Percentiles rank a stretch among this genome's conserved stretches.
phyloP scores from a whole-genome alignment of 768 basidiomycete genomes.

The Cystobasidium tubakii region DNA sequence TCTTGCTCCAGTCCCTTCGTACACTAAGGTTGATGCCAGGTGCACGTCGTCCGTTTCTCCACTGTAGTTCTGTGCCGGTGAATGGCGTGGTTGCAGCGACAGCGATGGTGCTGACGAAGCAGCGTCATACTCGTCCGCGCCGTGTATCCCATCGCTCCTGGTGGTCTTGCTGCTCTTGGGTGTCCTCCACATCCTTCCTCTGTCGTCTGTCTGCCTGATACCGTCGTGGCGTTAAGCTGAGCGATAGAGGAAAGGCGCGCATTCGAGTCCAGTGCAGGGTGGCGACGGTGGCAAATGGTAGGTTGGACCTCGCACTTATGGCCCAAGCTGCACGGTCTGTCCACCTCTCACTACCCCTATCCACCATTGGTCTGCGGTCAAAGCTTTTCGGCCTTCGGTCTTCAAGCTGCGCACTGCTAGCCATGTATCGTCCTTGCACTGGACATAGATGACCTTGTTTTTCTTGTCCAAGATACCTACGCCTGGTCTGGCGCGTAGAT shows the following conservation, averaged over 20 bases:
- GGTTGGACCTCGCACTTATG: not conserved
- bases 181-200: not conserved
- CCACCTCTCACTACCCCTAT: slow-evolving; percentile 9
- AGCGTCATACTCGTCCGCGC: not conserved
- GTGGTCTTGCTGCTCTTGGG: not conserved
- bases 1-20: not conserved
- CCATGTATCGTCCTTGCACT: slow-evolving; percentile 8
- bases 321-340: slow-evolving; percentile 5
- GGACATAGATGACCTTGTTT: not conserved
- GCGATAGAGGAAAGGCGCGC: not conserved
- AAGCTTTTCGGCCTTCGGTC: slow-evolving; percentile 28
- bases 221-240: no score
- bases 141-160: not conserved
- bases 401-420: slow-evolving; percentile 3
- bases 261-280: not conserved
- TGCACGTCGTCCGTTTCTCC: not conserved
- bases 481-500: not conserved
- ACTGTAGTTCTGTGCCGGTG: not conserved
- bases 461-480: not conserved
- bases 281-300: not conserved
- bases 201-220: not conserved
- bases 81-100: no score
- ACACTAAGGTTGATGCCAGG: not conserved
- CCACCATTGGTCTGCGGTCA: slow-evolving; percentile 25
- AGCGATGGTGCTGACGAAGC: not conserved